phyloP scores from a whole-genome alignment of 139 green algal species.

The Nannochloris sp. region DNA sequence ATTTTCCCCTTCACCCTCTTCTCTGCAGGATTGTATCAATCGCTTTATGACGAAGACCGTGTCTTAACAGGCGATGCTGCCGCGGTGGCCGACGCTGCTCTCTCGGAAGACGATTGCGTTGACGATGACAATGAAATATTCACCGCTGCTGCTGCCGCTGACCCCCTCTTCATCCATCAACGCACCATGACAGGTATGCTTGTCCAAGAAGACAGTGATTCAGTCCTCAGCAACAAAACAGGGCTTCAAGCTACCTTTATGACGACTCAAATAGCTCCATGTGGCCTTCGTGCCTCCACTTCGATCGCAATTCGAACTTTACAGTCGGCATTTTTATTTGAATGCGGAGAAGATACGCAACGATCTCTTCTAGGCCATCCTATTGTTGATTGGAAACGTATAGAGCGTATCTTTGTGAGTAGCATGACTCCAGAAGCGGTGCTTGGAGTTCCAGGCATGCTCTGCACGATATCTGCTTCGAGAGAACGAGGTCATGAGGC shows the following conservation, averaged over 20 bases:
- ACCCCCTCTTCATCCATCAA: conserved; percentile 18
- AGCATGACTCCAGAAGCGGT: conserved; percentile 42
- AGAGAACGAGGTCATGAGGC: conserved; percentile 49
- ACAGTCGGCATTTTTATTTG: conserved; percentile 68
- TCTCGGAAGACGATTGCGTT: background rate
- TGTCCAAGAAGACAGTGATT: conserved; percentile 8
- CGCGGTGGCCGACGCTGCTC: conserved; percentile 1
- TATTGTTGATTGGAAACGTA: conserved; percentile 45
- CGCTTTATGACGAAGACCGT: conserved; percentile 5
- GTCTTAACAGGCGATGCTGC: conserved; percentile 10
- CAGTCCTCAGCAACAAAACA: conserved; percentile 23
- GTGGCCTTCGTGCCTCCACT: conserved; percentile 8
- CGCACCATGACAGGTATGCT: conserved; percentile 1
- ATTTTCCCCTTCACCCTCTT: background rate
- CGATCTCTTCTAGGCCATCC: conserved; percentile 40
- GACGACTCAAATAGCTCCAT: background rate
- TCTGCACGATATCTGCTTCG: conserved; percentile 60
- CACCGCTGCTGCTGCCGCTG: background rate
- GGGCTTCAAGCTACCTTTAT: conserved; percentile 31
- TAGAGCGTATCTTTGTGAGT: conserved; percentile 72
- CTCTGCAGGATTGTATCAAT: conserved; percentile 16
- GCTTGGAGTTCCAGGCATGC: conserved; percentile 50
- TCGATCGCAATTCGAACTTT: conserved; percentile 37
- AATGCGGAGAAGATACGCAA: conserved; percentile 77
- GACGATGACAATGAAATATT: conserved; percentile 5